Base-by-base conservation (phyloP, 495 filamentous ascomycete genomes). In the Podospora australis region DNA sequence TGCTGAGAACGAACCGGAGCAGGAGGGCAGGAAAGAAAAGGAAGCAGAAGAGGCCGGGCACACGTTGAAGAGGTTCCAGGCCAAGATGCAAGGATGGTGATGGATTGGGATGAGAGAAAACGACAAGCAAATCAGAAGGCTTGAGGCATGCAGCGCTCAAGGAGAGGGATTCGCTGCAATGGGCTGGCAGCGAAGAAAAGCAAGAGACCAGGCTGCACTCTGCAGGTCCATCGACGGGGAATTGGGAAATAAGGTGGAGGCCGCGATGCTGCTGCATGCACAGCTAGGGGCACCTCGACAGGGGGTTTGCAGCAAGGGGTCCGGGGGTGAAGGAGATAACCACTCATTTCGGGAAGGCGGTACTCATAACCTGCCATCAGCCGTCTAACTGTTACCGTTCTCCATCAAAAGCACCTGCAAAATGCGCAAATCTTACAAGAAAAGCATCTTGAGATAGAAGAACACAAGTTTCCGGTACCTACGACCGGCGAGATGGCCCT, bases 161-260 rank as follows among this genome's bases (percentile, higher is more conserved):
- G 40, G 9, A 11, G 43, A 50, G 8, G 55, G 51, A 54, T 58
- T 58, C 55, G 50, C 46, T 26, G 48, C 46, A 14, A 22, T 20
- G 20, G 14, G 41, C 25, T 29, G 29, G 21, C 23, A 43, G 40
- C 19, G 4, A 3, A 13, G 6, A 41, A 42, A 41, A 57, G 49
- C 20, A 47, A 44, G 32, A 24, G 40, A 30, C 26, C 35, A 21
- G 39, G 39, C 32, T 44, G 45, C 51, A 50, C 43, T 43, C 46
- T 49, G 51, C 52, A 55, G 49, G 51, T 25, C 46, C 51, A 39
- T 42, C 25, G 35, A 52, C 44, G 51, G 51, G 51, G 52, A 52
- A 51, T 59, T 53, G 59, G 59, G 54, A 61, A 58, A 58, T 56
- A 57, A 54, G 58, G 51, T 56, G 50, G 60, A 61, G 48, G 49